Percentiles rank a stretch among this genome's conserved stretches.
Evolutionary conservation across 148 eudicot genomes (phyloP).

Genomic region (Rhododendron mucronatum): DNA sequence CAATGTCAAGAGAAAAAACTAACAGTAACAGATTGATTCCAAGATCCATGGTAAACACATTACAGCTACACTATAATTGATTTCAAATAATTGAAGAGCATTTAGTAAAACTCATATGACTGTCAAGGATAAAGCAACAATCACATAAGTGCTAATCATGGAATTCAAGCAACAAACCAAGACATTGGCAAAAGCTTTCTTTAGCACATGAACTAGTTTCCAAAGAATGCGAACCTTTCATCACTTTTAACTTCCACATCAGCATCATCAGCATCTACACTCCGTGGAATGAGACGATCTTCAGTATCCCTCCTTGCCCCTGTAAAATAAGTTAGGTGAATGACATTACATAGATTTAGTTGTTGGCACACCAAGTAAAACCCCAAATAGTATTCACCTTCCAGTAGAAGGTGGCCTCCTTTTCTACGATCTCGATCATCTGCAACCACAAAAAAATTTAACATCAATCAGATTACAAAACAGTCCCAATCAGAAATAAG

Average conservation of each 20-base stretch:
- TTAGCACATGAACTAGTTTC: not conserved
- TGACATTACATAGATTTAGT: not conserved
- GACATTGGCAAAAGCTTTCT: not conserved
- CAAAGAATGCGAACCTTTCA: slow-evolving; percentile 44
- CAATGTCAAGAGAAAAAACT: not conserved
- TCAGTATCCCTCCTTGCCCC: slow-evolving; percentile 76
- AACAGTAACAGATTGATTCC: not conserved
- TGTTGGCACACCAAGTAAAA: not conserved
- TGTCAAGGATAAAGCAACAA: not conserved
- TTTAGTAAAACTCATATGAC: not conserved
- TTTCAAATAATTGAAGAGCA: not conserved
- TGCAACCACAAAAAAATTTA: slow-evolving; percentile 29
- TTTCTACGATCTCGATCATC: slow-evolving; percentile 88
- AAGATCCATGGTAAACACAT: not conserved
- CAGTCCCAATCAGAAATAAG: not conserved
- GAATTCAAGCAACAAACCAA: not conserved
- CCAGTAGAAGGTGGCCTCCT: slow-evolving; percentile 71
- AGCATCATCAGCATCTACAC: slow-evolving; percentile 89
- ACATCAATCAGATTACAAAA: not conserved
- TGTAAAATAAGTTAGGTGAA: slow-evolving; percentile 18
- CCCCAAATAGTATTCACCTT: slow-evolving; percentile 45
- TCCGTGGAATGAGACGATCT: slow-evolving; percentile 64
- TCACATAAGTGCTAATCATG: not conserved
- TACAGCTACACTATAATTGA: not conserved
- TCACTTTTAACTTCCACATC: slow-evolving; percentile 76